These are phyloP conservation scores for Amanita pseudoporphyria DNA, from an alignment of 768 basidiomycete genomes.

Conservation along the genomic window DNA sequence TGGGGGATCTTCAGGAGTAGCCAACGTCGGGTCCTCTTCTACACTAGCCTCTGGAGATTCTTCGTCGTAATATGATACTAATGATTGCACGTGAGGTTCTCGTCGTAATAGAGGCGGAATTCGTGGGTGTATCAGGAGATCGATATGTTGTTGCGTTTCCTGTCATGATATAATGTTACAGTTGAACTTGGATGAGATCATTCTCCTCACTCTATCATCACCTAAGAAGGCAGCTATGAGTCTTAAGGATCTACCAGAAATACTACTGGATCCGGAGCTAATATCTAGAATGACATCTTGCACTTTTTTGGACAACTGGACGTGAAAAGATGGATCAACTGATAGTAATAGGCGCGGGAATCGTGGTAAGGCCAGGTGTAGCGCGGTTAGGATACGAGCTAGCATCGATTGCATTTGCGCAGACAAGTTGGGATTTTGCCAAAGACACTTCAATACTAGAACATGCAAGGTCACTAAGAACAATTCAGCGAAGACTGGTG, in stretches of 20 bases:
- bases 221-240: constrained; percentile 36
- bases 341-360: constrained; percentile 48
- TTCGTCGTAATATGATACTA: constrained; percentile 54
- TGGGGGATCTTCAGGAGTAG: constrained; percentile 8
- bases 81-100: constrained; percentile 49
- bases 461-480: constrained; percentile 3
- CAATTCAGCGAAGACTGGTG: not conserved
- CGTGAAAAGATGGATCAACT: constrained; percentile 38
- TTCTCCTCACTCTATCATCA: not conserved
- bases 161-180: constrained; percentile 2
- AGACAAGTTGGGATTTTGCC: constrained; percentile 42
- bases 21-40: constrained; percentile 32
- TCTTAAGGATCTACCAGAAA: constrained; percentile 51
- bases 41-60: constrained; percentile 46
- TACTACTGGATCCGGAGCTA: constrained; percentile 42
- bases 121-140: constrained; percentile 69
- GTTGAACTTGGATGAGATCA: not conserved
- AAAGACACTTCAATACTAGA: constrained; percentile 39
- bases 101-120: constrained; percentile 67
- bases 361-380: constrained; percentile 46
- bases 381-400: constrained; percentile 46
- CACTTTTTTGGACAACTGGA: constrained; percentile 33
- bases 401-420: constrained; percentile 48
- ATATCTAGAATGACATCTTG: constrained; percentile 39
- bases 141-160: constrained; percentile 30